A percentile compares a stretch with the other conserved stretches of the same genome.
Evolutionary conservation across 306 rosid species (phyloP).

Genomic region (Cicer pinnatifidum): DNA sequence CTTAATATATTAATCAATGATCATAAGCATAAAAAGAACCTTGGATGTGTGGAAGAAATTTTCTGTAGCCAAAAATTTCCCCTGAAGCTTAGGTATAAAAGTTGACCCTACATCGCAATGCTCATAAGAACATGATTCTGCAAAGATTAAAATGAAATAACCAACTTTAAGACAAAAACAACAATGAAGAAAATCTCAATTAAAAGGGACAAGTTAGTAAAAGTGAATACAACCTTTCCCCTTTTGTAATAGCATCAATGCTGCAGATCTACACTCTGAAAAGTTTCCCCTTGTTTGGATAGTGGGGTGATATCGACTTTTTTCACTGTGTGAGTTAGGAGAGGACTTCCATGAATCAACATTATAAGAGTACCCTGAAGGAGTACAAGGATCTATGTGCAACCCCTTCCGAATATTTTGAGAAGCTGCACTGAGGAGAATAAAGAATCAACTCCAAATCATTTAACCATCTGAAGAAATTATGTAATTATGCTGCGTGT

Average conservation of each 20-base stretch:
- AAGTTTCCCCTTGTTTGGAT: slow-evolving; percentile 79
- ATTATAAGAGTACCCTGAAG: slow-evolving; percentile 67
- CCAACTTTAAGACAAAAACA: slow-evolving; percentile 27
- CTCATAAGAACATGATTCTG: slow-evolving; percentile 72
- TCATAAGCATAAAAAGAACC: slow-evolving; percentile 54
- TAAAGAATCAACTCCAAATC: slow-evolving; percentile 45
- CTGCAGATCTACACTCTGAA: slow-evolving; percentile 89
- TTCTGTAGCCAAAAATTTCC: slow-evolving; percentile 94
- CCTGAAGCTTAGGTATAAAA: slow-evolving; percentile 80
- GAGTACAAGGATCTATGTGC: slow-evolving; percentile 84
- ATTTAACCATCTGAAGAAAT: slow-evolving; percentile 23
- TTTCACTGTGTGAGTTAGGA: slow-evolving; percentile 53
- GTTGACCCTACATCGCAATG: slow-evolving; percentile 82
- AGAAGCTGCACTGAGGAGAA: slow-evolving; percentile 64
- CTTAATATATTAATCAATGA: slow-evolving; percentile 17
- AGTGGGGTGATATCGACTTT: slow-evolving; percentile 46
- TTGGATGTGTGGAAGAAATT: slow-evolving; percentile 92
- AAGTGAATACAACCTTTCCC: slow-evolving; percentile 71
- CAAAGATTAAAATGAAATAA: slow-evolving; percentile 34
- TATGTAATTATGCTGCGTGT: slow-evolving; percentile 3
- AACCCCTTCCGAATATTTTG: slow-evolving; percentile 57
- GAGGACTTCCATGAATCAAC: slow-evolving; percentile 59
- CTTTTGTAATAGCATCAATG: slow-evolving; percentile 73
- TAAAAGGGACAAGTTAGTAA: slow-evolving; percentile 19
- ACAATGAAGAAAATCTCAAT: slow-evolving; percentile 37